Evolutionary conservation across 78 protist species (phyloP).

Genomic region (Paulinella micropora): DNA sequence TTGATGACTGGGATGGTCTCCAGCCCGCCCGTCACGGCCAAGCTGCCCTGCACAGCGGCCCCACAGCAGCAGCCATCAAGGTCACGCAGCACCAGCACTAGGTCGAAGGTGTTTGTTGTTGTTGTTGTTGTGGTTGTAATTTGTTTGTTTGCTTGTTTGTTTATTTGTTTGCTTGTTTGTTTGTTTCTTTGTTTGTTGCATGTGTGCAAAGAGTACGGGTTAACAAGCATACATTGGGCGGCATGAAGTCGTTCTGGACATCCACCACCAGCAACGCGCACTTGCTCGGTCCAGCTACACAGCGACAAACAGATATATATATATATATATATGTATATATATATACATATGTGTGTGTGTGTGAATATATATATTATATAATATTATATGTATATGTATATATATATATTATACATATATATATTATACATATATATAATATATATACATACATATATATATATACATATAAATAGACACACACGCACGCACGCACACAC

Average conservation of each 20-base stretch:
- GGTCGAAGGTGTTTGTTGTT: too few species aligned
- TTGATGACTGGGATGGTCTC: neutral
- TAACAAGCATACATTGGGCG: neutral
- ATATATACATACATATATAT: neutral
- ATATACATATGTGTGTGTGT: neutral
- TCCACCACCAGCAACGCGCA: conserved; percentile 22
- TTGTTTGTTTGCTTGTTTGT: too few species aligned
- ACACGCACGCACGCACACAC: too few species aligned
- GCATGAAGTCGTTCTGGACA: conserved; percentile 31
- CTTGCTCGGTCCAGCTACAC: neutral
- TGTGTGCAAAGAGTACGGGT: too few species aligned
- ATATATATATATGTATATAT: neutral
- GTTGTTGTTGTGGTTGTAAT: too few species aligned
- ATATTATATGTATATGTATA: neutral
- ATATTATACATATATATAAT: neutral
- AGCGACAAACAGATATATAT: neutral
- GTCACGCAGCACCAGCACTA: too few species aligned
- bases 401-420: neutral
- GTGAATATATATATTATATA: neutral
- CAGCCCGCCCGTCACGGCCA: too few species aligned
- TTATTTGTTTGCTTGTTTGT: too few species aligned
- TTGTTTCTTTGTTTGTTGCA: too few species aligned
- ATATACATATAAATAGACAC: neutral
- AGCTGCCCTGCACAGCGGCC: too few species aligned
- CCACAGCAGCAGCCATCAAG: too few species aligned